phyloP scores from a whole-genome alignment of 305 asterid genomes.

The Fraxinus platypoda region DNA sequence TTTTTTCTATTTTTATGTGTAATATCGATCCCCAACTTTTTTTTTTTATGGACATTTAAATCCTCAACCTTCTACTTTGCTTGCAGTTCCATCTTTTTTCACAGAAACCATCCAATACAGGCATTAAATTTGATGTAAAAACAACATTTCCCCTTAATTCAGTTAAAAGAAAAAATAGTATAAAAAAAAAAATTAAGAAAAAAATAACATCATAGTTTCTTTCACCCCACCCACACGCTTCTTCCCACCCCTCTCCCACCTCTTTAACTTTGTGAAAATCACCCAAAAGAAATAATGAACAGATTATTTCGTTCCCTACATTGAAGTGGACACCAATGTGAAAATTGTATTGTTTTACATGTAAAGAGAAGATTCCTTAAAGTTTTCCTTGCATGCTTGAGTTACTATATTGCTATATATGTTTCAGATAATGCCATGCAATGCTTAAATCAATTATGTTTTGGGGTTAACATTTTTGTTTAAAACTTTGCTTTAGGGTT shows the following conservation, averaged over 20 bases:
- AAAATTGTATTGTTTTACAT: too few species aligned
- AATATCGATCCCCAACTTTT: neutral
- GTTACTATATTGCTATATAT: too few species aligned
- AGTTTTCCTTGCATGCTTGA: too few species aligned
- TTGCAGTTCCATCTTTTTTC: neutral
- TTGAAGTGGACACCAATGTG: too few species aligned
- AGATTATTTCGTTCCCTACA: too few species aligned
- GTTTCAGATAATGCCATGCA: too few species aligned
- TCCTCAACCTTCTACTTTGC: neutral
- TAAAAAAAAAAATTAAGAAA: neutral
- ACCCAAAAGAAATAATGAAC: neutral
- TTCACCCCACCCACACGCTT: neutral
- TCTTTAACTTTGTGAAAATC: neutral
- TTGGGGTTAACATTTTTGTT: too few species aligned
- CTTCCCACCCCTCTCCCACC: too few species aligned
- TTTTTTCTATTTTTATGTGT: neutral
- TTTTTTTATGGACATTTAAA: neutral
- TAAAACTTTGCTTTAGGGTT: too few species aligned
- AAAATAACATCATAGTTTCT: neutral
- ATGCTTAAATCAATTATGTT: too few species aligned
- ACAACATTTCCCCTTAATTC: neutral
- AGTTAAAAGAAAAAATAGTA: too few species aligned
- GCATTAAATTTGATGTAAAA: neutral
- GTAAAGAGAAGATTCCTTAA: too few species aligned
- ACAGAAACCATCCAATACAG: neutral